Base-by-base conservation (phyloP, 345 rosid species). In the Hypericum perforatum region DNA sequence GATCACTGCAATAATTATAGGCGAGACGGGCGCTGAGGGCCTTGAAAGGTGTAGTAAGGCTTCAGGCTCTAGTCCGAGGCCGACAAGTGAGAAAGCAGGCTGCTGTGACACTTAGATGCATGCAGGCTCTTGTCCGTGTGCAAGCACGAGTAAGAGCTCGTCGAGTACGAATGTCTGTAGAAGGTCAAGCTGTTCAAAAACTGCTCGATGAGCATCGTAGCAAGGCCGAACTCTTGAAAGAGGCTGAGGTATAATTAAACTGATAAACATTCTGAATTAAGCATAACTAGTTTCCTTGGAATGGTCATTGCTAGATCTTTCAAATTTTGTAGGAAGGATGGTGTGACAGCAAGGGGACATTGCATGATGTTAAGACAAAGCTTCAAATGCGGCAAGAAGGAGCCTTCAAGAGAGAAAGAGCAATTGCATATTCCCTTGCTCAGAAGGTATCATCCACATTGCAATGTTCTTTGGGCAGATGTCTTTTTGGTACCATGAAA, bases 71-170 rank as follows among this genome's bases (percentile, higher is more conserved):
- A 15, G 95, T 83, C 43, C 82, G 98, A 45, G 98, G 95, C 22
- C 63, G 96, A 54, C 95, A 88, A 61, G 95, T 87, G 65, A 83
- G 98, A 76, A 92, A 92, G 65, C 98, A 92, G 53, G 98, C 96
- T 16, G 96, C 95, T 29, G 96, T 88, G 40, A 92, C 96, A 15
- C 74, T 92, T 14, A 82, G 85, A 69, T 88, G 96, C 57, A 92
- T 92, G 96, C 98, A 92, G 70, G 98, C 98, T 70, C 85, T 91
- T 3, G 95, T 87, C 32, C 67, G 98, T 36, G 95, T 87, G n/a
- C 98, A 91, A 53, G 96, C 98, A 39, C 79, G 95, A 37, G 95
- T 87, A 5, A 77, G 98, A 76, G 98, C 98, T 50, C 88, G 86
- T 40, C 85, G 79, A 9, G 98, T 88, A 5, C 69, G 98, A 36